phyloP scores from a whole-genome alignment of 768 basidiomycete species.

The Infundibulicybe gibba region DNA sequence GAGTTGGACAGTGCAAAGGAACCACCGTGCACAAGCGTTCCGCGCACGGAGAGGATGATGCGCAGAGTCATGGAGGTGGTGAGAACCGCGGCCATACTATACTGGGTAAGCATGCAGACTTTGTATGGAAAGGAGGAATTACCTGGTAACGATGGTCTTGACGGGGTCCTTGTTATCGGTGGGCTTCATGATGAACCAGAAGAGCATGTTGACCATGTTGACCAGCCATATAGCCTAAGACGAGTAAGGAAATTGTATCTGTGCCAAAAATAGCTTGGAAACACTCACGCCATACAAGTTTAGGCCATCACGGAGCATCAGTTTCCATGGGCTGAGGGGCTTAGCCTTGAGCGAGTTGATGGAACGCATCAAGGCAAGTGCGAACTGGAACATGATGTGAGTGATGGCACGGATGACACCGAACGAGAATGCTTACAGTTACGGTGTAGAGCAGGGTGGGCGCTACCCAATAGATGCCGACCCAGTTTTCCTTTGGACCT shows the following conservation, averaged over 20 bases:
- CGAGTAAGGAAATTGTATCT: conserved; percentile 1
- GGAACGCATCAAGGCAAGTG: conserved; percentile 58
- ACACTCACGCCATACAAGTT: conserved; percentile 73
- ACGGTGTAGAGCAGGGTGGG: conserved; percentile 70
- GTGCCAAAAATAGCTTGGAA: not conserved
- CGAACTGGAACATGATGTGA: conserved; percentile 34
- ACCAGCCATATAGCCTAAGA: conserved; percentile 66
- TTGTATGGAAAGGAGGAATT: conserved; percentile 1
- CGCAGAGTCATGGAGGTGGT: conserved; percentile 88
- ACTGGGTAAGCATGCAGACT: not conserved
- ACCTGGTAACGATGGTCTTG: conserved; percentile 77
- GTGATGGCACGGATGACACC: not conserved
- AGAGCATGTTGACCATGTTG: conserved; percentile 80
- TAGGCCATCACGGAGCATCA: conserved; percentile 87
- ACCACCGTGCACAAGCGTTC: conserved; percentile 69
- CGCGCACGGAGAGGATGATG: conserved; percentile 79
- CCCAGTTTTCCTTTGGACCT: conserved; percentile 77
- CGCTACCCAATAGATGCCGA: conserved; percentile 82
- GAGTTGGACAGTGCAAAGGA: conserved; percentile 57
- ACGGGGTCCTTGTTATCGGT: conserved; percentile 60
- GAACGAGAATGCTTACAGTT: conserved; percentile 43
- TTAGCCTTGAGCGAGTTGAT: conserved; percentile 54
- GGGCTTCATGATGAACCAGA: conserved; percentile 82
- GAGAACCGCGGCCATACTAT: conserved; percentile 78
- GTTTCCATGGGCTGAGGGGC: conserved; percentile 67